Evolutionary conservation across 1,284 basidiomycete species (phyloP).

Genomic region (Moniliophthora roreri): DNA sequence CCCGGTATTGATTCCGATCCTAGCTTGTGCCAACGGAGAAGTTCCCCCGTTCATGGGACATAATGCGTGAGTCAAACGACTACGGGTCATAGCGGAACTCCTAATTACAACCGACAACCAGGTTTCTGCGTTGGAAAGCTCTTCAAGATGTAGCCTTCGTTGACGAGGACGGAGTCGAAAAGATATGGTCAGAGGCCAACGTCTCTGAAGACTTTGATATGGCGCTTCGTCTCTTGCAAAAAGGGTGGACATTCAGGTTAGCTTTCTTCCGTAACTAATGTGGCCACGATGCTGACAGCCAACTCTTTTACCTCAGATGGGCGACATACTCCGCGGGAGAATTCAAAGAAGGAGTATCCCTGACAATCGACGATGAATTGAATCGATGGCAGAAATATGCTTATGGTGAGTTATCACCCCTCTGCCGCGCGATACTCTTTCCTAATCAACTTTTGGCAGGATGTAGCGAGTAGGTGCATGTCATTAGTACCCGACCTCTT

Average conservation of each 20-base stretch:
- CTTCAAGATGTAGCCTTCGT: conserved; percentile 77
- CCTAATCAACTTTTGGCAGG: conserved; percentile 19
- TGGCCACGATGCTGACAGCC: too few species aligned
- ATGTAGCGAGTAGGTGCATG: conserved; percentile 49
- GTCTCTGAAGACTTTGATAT: conserved; percentile 85
- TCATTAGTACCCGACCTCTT: background rate
- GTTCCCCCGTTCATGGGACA: conserved; percentile 86
- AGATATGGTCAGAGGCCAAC: conserved; percentile 79
- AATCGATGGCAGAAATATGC: conserved; percentile 77
- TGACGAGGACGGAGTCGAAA: conserved; percentile 48
- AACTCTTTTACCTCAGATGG: conserved; percentile 57
- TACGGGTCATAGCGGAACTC: conserved; percentile 81
- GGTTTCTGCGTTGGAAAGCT: conserved; percentile 80
- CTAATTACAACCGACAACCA: conserved; percentile 51
- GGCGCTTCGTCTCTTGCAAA: conserved; percentile 47
- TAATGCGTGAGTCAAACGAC: conserved; percentile 77
- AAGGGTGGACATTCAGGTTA: conserved; percentile 40
- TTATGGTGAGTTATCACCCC: background rate
- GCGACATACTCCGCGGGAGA: conserved; percentile 77
- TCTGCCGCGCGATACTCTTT: background rate
- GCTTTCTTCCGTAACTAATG: background rate
- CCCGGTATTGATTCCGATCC: too few species aligned
- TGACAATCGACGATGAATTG: conserved; percentile 76
- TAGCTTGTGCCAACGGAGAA: conserved; percentile 74
- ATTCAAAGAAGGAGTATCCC: conserved; percentile 84